phyloP scores from a whole-genome alignment of 225 moss, liverwort and hornwort species.

The Straminergon stramineum region DNA sequence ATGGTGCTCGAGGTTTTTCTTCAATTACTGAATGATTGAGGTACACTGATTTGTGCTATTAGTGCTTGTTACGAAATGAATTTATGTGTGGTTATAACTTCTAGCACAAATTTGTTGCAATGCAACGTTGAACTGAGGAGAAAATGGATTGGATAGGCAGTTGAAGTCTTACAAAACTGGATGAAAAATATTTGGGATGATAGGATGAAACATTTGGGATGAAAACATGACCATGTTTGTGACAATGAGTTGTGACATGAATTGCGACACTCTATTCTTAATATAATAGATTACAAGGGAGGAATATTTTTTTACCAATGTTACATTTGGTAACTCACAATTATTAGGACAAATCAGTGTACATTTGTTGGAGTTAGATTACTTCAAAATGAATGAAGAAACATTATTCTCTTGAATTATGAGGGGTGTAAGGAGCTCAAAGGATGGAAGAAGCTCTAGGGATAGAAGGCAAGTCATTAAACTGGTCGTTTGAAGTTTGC shows the following conservation, averaged over 20 bases:
- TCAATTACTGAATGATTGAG: neutral
- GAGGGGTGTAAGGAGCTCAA: too few species aligned
- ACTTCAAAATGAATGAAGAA: neutral
- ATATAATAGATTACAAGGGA: too few species aligned
- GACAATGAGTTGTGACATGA: too few species aligned
- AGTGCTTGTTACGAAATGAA: neutral
- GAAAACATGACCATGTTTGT: too few species aligned
- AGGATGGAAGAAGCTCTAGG: neutral
- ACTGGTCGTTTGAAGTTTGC: too few species aligned
- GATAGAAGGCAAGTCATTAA: neutral
- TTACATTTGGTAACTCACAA: neutral
- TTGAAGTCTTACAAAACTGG: too few species aligned
- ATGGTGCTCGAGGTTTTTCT: neutral
- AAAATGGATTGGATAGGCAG: too few species aligned
- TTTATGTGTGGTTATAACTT: neutral
- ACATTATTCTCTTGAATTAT: neutral
- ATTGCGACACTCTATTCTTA: too few species aligned
- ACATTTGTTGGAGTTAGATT: neutral
- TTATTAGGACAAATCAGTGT: neutral
- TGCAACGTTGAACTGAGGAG: too few species aligned
- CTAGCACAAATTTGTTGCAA: too few species aligned
- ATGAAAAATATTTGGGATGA: too few species aligned
- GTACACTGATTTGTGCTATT: neutral
- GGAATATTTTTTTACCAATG: neutral
- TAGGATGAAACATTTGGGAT: too few species aligned